These are phyloP conservation scores for Pisolithus thermaeus DNA, from an alignment of 1,284 basidiomycete genomes.

Conservation along the genomic window DNA sequence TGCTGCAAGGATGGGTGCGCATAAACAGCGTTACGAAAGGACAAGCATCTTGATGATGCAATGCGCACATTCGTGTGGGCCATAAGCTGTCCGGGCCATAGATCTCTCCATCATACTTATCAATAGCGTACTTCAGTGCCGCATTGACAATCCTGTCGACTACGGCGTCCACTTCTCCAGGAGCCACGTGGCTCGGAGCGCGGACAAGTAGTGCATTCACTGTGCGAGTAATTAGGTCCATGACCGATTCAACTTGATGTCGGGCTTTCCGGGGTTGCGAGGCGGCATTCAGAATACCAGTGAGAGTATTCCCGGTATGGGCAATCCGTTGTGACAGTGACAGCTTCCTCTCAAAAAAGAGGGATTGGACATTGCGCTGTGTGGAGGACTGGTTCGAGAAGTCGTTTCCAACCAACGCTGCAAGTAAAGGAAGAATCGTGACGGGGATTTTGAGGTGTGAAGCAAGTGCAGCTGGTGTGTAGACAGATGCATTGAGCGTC, in stretches of 20 bases:
- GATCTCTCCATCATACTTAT: slow-evolving; percentile 40
- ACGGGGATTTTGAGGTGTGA: slow-evolving; percentile 62
- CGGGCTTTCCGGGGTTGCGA: slow-evolving; percentile 44
- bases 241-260: slow-evolving; percentile 55
- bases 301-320: slow-evolving; percentile 50
- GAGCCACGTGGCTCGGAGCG: slow-evolving; percentile 39
- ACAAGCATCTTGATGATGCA: slow-evolving; percentile 53
- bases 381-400: slow-evolving; percentile 50
- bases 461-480: slow-evolving; percentile 61
- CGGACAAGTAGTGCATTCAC: slow-evolving; percentile 55
- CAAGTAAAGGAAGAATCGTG: slow-evolving; percentile 77
- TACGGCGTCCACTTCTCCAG: slow-evolving; percentile 58
- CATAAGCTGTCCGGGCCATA: slow-evolving; percentile 36
- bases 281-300: slow-evolving; percentile 43
- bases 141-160: slow-evolving; percentile 67
- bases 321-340: slow-evolving; percentile 53
- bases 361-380: slow-evolving; percentile 45
- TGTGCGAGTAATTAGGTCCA: slow-evolving; percentile 68
- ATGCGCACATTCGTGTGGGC: slow-evolving; percentile 49
- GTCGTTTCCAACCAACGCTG: slow-evolving; percentile 84
- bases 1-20: slow-evolving; percentile 29
- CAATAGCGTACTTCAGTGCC: slow-evolving; percentile 70
- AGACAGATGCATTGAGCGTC: slow-evolving; percentile 52
- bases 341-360: slow-evolving; percentile 64
- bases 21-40: slow-evolving; percentile 48